A percentile compares a stretch with the other conserved stretches of the same genome.
Conservation (phyloP, 1,139 yeast species). For the Pichia sp. region DNA sequence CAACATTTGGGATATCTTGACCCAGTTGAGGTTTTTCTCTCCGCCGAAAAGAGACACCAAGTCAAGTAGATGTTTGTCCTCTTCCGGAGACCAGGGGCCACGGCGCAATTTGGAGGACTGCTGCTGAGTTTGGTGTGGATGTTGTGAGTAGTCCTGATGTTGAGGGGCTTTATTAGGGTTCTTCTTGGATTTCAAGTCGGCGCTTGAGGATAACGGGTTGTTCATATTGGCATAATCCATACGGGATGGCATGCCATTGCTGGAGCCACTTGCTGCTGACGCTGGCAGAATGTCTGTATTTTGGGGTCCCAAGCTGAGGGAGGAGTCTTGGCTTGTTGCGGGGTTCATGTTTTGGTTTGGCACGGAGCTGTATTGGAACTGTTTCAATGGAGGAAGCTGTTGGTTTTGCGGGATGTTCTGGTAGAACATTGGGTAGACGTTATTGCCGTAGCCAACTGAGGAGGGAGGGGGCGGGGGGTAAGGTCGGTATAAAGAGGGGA, state of each 20-base stretch:
- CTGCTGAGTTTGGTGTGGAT: not conserved
- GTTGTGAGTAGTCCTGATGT: not conserved
- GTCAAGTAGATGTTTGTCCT: conserved; percentile 68
- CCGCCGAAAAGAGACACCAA: conserved; percentile 75
- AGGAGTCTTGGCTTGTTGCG: not conserved
- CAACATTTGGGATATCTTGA: conserved; percentile 67
- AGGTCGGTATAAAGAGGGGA: conserved; percentile 9
- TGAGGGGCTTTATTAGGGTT: not conserved
- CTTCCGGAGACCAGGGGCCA: conserved; percentile 90
- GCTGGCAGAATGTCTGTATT: not conserved
- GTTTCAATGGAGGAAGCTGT: not conserved
- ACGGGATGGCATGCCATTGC: not conserved
- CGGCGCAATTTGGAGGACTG: conserved; percentile 33
- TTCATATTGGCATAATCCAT: not conserved
- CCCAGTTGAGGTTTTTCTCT: conserved; percentile 67
- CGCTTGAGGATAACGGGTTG: not conserved
- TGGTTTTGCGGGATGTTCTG: conserved; percentile 4
- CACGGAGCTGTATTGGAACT: not conserved
- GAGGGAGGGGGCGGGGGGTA: not conserved
- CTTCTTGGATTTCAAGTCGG: not conserved
- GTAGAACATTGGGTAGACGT: not conserved
- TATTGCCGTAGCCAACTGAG: not conserved
- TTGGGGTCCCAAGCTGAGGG: not conserved
- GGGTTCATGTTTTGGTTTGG: not conserved
- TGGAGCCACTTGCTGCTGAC: not conserved